These are phyloP conservation scores for Nasturtium officinale DNA, from an alignment of 345 rosid genomes.

Conservation along the genomic window DNA sequence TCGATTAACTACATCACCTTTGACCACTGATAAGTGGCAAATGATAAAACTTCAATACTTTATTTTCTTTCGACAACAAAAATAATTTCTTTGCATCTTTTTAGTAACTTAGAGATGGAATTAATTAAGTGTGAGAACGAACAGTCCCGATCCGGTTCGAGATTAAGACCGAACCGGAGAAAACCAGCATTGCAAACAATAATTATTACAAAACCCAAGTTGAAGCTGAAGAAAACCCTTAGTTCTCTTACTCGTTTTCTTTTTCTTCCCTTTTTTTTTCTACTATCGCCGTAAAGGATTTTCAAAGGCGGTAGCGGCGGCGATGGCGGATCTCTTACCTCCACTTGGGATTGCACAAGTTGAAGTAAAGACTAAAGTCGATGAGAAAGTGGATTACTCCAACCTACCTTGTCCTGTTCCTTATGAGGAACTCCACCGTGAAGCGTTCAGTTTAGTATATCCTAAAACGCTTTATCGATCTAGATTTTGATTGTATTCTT, in stretches of 20 bases:
- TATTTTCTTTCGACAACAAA: not conserved
- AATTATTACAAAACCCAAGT: slow-evolving; percentile 40
- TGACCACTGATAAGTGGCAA: too few species aligned
- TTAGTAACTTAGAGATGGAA: not conserved
- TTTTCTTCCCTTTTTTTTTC: slow-evolving; percentile 4
- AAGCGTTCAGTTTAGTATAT: slow-evolving; percentile 72
- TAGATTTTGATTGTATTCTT: not conserved
- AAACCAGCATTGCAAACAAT: slow-evolving; percentile 9
- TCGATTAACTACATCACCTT: not conserved
- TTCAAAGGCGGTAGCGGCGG: slow-evolving; percentile 27
- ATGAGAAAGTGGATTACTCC: slow-evolving; percentile 67
- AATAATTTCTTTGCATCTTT: not conserved
- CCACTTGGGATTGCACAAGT: slow-evolving; percentile 40
- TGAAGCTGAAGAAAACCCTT: slow-evolving; percentile 34
- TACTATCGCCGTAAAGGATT: slow-evolving; percentile 37
- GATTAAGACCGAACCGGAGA: slow-evolving; percentile 14
- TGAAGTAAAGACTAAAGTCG: slow-evolving; percentile 45
- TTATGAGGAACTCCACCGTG: slow-evolving; percentile 90
- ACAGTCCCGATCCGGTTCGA: slow-evolving; percentile 21
- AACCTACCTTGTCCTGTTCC: slow-evolving; percentile 91
- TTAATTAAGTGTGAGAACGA: slow-evolving; percentile 7
- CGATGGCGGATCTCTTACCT: slow-evolving; percentile 64
- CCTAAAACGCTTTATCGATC: not conserved
- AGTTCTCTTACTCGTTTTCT: not conserved
- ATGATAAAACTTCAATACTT: not conserved